Evolutionary conservation across 768 basidiomycete species (phyloP), one percentile per base, ranked within the genome.

Genomic region (Pleurotus tuber-regium): DNA sequence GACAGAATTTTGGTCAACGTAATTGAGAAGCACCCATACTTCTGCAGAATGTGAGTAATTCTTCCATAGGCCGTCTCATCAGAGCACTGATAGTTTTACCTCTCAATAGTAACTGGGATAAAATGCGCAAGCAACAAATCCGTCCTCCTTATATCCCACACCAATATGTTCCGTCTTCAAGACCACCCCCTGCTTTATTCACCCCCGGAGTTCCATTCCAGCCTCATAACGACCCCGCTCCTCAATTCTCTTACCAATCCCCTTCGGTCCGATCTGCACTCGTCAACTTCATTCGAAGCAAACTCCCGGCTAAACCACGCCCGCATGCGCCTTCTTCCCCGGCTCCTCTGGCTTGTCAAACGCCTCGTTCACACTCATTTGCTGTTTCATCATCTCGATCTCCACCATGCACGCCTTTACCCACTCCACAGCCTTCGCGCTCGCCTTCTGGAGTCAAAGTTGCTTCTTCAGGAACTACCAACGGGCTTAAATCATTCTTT

Each of bases 11-110:
- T 59, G 25, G 59, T 62, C n/a, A 61, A 56, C 4, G 66, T 62
- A 24, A 64, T 66, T 35, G 62, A 59, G n/a, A 54, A 54, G 25
- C 68, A 69, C 53, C 60, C 66, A 0, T 69, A 66, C 52, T 69
- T 69, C 42, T 59, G 52, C 38, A 61, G 62, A 29, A 47, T 66
- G 68, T 69, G 36, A 54, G 68, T 60, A 10, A 24, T 11, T 28
- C 29, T 25, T 46, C 23, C 23, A 24, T 4, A 21, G 8, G 25
- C 39, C 25, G 14, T 39, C 6, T 18, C 18, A 2, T 24, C n/a
- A n/a, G n/a, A 1, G 19, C 23, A 14, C 41, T 18, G 9, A 40
- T n/a, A 54, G 21, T 46, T 19, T 25, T 10, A n/a, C n/a, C n/a
- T n/a, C n/a, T 16, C 19, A 23, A 25, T 46, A 67, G 67, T 4